phyloP scores from a whole-genome alignment of 78 protist species.

The Dictyostelium purpureum region DNA sequence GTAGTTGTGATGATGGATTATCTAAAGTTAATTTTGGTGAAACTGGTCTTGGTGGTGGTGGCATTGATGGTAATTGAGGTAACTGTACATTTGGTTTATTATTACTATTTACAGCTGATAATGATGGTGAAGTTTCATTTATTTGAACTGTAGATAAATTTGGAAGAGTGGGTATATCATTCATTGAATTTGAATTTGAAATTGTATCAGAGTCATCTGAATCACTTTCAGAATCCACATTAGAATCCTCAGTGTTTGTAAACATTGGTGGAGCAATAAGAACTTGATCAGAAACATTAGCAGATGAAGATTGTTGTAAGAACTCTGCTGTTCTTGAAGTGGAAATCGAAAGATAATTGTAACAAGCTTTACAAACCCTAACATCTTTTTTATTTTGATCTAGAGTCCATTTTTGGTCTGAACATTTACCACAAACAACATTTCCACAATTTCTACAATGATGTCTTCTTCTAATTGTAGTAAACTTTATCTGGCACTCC shows the following conservation, averaged over 20 bases:
- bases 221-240: too few relatives aligned
- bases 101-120: background rate
- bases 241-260: too few relatives aligned
- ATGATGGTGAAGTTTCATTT: too few relatives aligned
- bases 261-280: too few relatives aligned
- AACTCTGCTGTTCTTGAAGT: slow-evolving; percentile 10
- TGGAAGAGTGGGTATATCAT: too few relatives aligned
- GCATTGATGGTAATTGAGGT: background rate
- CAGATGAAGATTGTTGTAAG: background rate
- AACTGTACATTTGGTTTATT: background rate
- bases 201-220: too few relatives aligned
- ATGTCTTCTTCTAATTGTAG: slow-evolving; percentile 74
- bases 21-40: background rate
- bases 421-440: slow-evolving; percentile 80
- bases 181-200: too few relatives aligned
- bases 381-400: slow-evolving; percentile 66
- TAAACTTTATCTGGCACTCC: slow-evolving; percentile 64
- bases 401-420: slow-evolving; percentile 36
- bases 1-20: background rate
- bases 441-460: slow-evolving; percentile 81
- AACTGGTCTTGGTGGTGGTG: background rate
- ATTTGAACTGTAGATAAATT: too few relatives aligned
- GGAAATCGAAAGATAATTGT: slow-evolving; percentile 13
- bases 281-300: background rate
- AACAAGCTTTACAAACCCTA: slow-evolving; percentile 76